Evolutionary conservation across 1,284 basidiomycete genomes (phyloP).

Genomic region (Cutaneotrichosporon mucoides): DNA sequence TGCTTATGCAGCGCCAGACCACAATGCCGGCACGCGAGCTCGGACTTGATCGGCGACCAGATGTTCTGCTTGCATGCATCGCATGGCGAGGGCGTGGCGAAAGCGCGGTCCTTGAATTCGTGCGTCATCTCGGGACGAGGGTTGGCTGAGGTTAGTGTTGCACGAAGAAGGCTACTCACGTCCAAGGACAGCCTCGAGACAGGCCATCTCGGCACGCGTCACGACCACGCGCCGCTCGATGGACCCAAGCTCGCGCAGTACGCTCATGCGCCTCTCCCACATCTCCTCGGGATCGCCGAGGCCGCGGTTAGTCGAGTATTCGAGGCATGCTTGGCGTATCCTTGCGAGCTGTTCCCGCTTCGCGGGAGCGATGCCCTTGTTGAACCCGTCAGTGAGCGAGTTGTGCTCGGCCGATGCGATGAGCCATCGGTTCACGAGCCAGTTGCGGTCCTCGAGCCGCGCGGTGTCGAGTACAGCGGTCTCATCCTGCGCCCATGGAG

Average conservation of each 20-base stretch:
- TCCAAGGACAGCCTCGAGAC: conserved; percentile 20
- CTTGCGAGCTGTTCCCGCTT: not conserved
- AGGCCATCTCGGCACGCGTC: conserved; percentile 18
- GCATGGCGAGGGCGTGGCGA: conserved; percentile 16
- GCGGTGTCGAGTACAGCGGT: conserved; percentile 9
- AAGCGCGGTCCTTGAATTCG: conserved; percentile 23
- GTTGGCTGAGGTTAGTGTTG: conserved; percentile 4
- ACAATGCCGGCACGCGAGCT: conserved; percentile 18
- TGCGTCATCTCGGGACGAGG: conserved; percentile 19
- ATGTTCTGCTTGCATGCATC: conserved; percentile 18
- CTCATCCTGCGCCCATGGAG: conserved; percentile 10
- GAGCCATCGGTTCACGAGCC: conserved; percentile 23
- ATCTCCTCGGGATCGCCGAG: conserved; percentile 20
- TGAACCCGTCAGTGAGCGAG: conserved; percentile 7
- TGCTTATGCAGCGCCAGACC: conserved; percentile 19
- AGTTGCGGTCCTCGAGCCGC: conserved; percentile 15
- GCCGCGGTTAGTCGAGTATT: conserved; percentile 14
- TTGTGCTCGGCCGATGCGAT: not conserved
- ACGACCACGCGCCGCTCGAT: conserved; percentile 17
- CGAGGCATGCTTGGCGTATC: conserved; percentile 8
- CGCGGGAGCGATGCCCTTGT: conserved; percentile 2
- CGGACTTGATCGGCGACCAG: conserved; percentile 18
- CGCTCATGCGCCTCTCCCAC: conserved; percentile 19
- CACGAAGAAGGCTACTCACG: conserved; percentile 7
- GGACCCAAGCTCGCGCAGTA: conserved; percentile 16